Percentiles rank a stretch among this genome's conserved stretches.
These are phyloP conservation scores for Cornus kousa DNA, from an alignment of 148 eudicot genomes.

Conservation along the genomic window DNA sequence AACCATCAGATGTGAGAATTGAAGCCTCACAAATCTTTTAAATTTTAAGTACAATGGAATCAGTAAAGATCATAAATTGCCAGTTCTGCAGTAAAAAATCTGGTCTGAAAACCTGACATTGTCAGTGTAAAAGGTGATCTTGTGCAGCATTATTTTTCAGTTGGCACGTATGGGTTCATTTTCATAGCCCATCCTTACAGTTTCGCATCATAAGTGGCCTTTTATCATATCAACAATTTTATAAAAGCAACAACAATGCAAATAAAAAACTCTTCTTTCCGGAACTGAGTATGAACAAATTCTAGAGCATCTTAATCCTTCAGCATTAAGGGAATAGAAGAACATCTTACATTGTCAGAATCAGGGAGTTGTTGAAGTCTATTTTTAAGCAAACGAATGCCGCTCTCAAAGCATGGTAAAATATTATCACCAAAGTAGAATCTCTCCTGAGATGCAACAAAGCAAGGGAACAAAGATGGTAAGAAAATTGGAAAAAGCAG, in stretches of 20 bases:
- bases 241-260: neutral
- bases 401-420: slow-evolving; percentile 98
- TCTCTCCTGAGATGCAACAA: slow-evolving; percentile 63
- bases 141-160: neutral
- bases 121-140: neutral
- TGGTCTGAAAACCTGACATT: too few relatives aligned
- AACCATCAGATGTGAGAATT: too few relatives aligned
- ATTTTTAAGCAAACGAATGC: slow-evolving; percentile 84
- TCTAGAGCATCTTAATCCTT: neutral
- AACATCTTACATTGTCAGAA: slow-evolving; percentile 75
- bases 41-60: neutral
- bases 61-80: neutral
- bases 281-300: neutral
- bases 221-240: too few relatives aligned
- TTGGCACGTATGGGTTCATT: too few relatives aligned
- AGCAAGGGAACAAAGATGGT: slow-evolving; percentile 2
- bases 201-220: too few relatives aligned
- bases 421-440: slow-evolving; percentile 96
- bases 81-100: neutral
- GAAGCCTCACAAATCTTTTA: neutral
- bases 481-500: slow-evolving; percentile 4
- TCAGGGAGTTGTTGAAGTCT: slow-evolving; percentile 93
- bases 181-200: neutral
- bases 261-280: neutral
- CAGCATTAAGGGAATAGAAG: neutral